Evolutionary conservation across 306 rosid species (phyloP), one percentile per base, ranked within the genome.

Genomic region (Lathyrus tuberosus): DNA sequence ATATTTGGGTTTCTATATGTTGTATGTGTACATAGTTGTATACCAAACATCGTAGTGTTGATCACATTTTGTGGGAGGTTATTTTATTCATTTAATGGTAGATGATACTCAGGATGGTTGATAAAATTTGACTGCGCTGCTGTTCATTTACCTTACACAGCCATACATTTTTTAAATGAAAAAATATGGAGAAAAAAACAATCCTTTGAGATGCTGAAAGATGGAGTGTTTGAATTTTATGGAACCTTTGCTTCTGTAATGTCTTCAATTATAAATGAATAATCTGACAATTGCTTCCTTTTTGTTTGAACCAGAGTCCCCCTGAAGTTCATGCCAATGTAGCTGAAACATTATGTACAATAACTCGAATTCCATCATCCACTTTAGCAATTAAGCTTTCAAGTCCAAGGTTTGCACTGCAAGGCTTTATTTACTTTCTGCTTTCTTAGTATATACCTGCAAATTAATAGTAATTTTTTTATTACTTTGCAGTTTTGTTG

Each of bases 241-340:
- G n/a, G 66, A 40, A 46, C 72, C 46, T n/a, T 59, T 72, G 46
- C 18, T 65, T 24, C 48, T 15, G 43, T 57, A 26, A 14, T 76
- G 60, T 67, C 38, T 62, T 49, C 11, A 44, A 48, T 62, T 46
- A 13, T 24, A 60, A 42, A 73, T 24, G 43, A 31, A 73, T 60
- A 35, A 62, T 53, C 69, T 68, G 28, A 69, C 18, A 48, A 37
- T 53, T 37, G 49, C 62, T 57, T 70, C 58, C 38, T 67, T 58
- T 62, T 58, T 53, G 14, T 68, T 75, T 69, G 69, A 57, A 74
- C 43, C 95, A 94, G 97, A 83, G 91, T 84, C 43, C 90, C 65
- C 88, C 99, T 62, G 97, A 94, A 87, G 99, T 94, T 69, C 97
- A 94, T 80, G 95, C 89, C 72, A 94, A 94, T 83, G 97, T 77